Conservation (phyloP, 164 flowering plant genomes). For the Umbilicus rupestris region DNA sequence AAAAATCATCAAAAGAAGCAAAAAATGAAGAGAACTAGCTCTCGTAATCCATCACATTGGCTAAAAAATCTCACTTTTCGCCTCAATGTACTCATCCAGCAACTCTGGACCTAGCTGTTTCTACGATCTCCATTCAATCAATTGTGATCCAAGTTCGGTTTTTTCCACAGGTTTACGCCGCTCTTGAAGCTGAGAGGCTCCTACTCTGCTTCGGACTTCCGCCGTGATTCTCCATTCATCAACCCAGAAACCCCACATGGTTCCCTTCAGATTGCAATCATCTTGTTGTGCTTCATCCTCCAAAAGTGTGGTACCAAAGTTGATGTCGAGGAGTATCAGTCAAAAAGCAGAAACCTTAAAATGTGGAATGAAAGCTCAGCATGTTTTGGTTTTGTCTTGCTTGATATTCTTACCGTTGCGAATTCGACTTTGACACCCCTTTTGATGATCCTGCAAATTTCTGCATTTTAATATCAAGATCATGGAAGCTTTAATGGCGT, state of each 20-base stretch:
- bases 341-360: constrained; percentile 7
- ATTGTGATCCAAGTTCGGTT: not conserved
- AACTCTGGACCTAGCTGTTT: not conserved
- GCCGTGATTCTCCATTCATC: not conserved
- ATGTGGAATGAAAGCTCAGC: not conserved
- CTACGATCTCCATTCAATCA: not conserved
- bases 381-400: not conserved
- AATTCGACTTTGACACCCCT: constrained; percentile 1
- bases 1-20: not conserved
- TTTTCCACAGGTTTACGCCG: not conserved
- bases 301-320: not conserved
- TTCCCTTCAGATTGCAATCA: constrained; percentile 1
- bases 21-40: not conserved
- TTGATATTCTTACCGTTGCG: constrained; percentile 2
- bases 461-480: not conserved
- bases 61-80: not conserved
- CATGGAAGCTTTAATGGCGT: not conserved
- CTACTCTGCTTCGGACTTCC: not conserved
- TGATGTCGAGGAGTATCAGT: not conserved
- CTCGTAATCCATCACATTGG: not conserved
- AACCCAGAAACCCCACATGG: not conserved
- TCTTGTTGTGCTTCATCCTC: not conserved
- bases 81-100: not conserved
- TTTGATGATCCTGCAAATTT: not conserved
- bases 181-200: not conserved